These are phyloP conservation scores for Neurospora sp. DNA, from an alignment of 495 filamentous ascomycete species.

Conservation along the genomic window DNA sequence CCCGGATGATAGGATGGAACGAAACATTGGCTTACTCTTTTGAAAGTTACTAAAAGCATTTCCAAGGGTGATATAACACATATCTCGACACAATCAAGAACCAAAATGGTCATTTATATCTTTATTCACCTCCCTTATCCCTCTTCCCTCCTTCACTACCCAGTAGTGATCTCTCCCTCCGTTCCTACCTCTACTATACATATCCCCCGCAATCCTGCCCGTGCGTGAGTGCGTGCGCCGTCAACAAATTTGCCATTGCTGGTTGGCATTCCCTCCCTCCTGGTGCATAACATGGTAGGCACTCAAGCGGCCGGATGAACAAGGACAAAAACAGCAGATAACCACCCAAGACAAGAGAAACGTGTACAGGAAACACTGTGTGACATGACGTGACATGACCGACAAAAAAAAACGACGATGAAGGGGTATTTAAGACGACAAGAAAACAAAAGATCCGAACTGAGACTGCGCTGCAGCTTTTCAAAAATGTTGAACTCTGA, in stretches of 20 bases:
- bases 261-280: neutral
- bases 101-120: neutral
- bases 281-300: neutral
- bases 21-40: no score
- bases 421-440: neutral
- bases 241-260: neutral
- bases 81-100: neutral
- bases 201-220: neutral
- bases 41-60: no score
- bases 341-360: neutral
- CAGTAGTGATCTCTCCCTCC: neutral
- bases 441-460: neutral
- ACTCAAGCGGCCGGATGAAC: neutral
- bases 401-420: neutral
- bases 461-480: constrained; percentile 7
- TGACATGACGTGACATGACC: neutral
- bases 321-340: neutral
- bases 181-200: neutral
- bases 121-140: neutral
- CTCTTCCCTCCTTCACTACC: neutral
- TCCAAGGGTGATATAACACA: neutral
- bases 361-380: neutral
- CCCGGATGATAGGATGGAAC: no score
- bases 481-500: neutral
- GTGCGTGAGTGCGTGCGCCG: neutral